A percentile compares a stretch with the other conserved stretches of the same genome.
Evolutionary conservation across 2,329 filamentous ascomycete genomes (phyloP).

Genomic region (Calonectria fujianensis): DNA sequence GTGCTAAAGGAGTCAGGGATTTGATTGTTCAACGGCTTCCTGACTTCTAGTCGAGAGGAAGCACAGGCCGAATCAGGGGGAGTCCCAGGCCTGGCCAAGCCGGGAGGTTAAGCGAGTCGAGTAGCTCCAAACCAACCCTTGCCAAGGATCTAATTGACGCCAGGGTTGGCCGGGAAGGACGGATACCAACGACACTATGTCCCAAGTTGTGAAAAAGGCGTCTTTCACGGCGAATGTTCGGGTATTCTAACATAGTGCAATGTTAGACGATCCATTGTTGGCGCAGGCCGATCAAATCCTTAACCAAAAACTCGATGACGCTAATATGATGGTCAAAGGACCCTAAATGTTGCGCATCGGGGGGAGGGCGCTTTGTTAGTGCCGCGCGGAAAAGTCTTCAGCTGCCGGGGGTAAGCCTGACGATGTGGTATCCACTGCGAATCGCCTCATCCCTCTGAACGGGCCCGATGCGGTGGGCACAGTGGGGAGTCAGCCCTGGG

Average conservation of each 20-base stretch:
- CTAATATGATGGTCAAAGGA: background rate
- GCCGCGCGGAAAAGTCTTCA: conserved; percentile 16
- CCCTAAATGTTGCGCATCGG: background rate
- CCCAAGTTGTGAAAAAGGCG: background rate
- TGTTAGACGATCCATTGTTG: background rate
- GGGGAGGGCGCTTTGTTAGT: background rate
- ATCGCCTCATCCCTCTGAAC: conserved; percentile 19
- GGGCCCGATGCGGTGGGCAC: conserved; percentile 15
- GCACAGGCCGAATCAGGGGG: background rate
- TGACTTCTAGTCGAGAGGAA: background rate
- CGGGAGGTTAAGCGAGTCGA: conserved; percentile 15
- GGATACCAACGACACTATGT: background rate
- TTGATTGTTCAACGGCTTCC: conserved; percentile 24
- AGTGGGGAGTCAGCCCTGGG: conserved; percentile 20
- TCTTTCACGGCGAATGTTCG: background rate
- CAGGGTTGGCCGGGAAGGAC: conserved; percentile 13
- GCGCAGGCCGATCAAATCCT: too few relatives aligned
- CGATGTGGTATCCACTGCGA: conserved; percentile 6
- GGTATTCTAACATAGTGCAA: background rate
- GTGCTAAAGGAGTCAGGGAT: background rate
- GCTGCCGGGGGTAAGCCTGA: conserved; percentile 13
- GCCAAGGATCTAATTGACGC: background rate
- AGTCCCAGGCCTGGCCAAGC: background rate
- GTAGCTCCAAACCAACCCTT: conserved; percentile 21
- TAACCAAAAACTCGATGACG: background rate